Evolutionary conservation across 495 filamentous ascomycete genomes (phyloP).

Genomic region (Penicillium bovifimosum): DNA sequence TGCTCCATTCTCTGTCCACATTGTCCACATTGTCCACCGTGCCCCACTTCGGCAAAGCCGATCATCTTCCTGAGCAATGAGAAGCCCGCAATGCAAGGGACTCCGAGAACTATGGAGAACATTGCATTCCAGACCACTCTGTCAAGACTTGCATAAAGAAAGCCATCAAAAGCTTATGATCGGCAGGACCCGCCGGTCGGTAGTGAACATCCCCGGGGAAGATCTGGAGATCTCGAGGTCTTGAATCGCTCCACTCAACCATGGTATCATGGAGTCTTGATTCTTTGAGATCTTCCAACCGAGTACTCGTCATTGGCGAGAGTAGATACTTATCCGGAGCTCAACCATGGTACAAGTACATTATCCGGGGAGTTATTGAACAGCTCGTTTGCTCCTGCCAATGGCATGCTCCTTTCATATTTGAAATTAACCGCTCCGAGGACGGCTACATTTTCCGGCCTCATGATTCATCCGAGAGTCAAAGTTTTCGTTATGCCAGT

Average conservation of each 20-base stretch:
- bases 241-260: not conserved
- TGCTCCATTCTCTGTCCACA: not conserved
- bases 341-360: not conserved
- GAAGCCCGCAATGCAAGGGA: not conserved
- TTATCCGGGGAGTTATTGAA: not conserved
- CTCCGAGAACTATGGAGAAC: too few relatives aligned
- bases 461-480: not conserved
- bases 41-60: not conserved
- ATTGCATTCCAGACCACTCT: not conserved
- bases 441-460: not conserved
- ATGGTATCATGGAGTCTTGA: not conserved
- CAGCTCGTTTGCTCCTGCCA: not conserved
- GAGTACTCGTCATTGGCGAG: not conserved
- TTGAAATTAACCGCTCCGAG: not conserved
- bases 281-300: not conserved
- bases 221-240: not conserved
- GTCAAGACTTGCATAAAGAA: not conserved
- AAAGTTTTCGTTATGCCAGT: not conserved
- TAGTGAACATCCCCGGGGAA: not conserved
- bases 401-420: not conserved
- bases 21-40: not conserved
- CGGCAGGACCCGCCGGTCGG: not conserved
- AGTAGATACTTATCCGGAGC: not conserved
- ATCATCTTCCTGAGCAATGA: not conserved
- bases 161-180: not conserved